phyloP scores from a whole-genome alignment of 345 rosid genomes.

The Eucalyptus viminalis region DNA sequence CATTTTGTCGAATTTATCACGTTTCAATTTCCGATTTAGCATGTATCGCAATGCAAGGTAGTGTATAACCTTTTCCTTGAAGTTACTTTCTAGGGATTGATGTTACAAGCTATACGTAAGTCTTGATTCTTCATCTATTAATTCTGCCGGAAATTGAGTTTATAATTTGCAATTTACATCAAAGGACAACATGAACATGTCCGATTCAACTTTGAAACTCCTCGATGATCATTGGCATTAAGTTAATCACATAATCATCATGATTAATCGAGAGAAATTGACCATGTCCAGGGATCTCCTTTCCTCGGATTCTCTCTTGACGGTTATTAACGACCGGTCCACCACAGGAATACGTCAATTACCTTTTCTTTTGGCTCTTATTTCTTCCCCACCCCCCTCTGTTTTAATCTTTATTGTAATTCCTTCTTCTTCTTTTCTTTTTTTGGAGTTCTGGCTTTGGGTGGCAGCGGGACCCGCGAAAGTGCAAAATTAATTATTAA shows the following conservation, averaged over 20 bases:
- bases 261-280: background rate
- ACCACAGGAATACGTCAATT: background rate
- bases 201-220: background rate
- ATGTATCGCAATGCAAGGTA: background rate
- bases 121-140: background rate
- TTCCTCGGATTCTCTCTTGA: background rate
- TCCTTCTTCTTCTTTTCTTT: background rate
- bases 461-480: background rate
- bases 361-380: background rate
- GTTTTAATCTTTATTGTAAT: background rate
- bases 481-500: background rate
- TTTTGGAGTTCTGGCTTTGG: background rate
- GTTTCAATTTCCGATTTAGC: accelerated
- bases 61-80: background rate
- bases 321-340: background rate
- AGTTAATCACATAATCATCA: background rate
- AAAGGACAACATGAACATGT: background rate
- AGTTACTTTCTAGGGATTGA: background rate
- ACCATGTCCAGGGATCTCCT: background rate
- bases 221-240: background rate
- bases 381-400: accelerated
- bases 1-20: background rate
- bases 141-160: accelerated
- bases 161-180: background rate
- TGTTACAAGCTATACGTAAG: background rate